Evolutionary conservation across 2,329 filamentous ascomycete genomes (phyloP).

Genomic region (Colletotrichum euphorbiae): DNA sequence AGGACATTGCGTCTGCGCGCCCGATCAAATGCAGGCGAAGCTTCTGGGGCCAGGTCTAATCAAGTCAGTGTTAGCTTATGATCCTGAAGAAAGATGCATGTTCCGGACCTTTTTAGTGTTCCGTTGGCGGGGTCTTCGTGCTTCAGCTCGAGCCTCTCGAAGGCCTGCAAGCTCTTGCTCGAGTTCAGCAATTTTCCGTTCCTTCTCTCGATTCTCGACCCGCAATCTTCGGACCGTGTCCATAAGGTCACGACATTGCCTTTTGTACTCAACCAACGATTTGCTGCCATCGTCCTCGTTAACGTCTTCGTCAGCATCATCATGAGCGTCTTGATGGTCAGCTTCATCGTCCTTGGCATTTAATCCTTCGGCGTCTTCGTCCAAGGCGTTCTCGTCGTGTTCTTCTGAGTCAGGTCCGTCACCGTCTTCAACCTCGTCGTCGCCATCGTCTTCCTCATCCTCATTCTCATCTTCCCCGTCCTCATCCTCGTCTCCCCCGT

Average conservation of each 20-base stretch:
- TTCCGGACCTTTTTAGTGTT: slow-evolving; percentile 13
- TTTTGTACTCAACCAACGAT: too few relatives aligned
- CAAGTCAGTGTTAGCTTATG: background rate
- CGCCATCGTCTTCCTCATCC: background rate
- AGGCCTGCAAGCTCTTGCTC: too few relatives aligned
- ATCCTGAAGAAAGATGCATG: background rate
- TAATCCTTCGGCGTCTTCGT: background rate
- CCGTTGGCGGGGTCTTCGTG: background rate
- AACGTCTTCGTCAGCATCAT: background rate
- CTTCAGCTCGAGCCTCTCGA: background rate
- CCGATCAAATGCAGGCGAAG: background rate
- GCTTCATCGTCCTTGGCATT: background rate
- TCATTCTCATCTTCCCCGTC: background rate
- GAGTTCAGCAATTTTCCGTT: background rate
- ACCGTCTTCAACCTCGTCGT: background rate
- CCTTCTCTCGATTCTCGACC: background rate
- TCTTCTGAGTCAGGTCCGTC: background rate
- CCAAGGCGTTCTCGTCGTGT: too few relatives aligned
- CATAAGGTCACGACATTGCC: too few relatives aligned
- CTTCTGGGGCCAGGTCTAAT: slow-evolving; percentile 23
- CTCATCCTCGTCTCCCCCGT: background rate
- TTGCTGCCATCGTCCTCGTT: background rate
- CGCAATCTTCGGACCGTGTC: too few relatives aligned
- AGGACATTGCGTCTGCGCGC: slow-evolving; percentile 8
- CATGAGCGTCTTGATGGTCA: background rate